phyloP scores from a whole-genome alignment of 345 rosid species.

The Dovyalis caffra region DNA sequence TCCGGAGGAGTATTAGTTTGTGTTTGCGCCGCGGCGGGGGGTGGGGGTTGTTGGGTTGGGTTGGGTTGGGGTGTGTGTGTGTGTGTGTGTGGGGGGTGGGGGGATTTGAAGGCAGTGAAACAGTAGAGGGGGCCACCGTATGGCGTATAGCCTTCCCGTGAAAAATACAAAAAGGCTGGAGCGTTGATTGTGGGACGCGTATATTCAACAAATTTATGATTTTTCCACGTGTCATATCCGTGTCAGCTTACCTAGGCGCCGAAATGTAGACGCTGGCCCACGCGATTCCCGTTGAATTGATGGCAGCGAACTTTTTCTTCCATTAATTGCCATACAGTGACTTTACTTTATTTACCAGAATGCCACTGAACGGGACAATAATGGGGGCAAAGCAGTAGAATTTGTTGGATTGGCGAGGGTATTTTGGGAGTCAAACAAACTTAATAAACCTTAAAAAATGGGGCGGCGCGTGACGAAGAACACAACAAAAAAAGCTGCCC shows the following conservation, averaged over 20 bases:
- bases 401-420: neutral
- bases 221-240: constrained; percentile 23
- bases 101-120: neutral
- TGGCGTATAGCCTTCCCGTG: neutral
- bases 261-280: constrained; percentile 32
- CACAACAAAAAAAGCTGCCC: neutral
- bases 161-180: neutral
- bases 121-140: constrained; percentile 2
- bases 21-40: too few species aligned
- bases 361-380: neutral
- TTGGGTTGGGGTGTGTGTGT: too few species aligned
- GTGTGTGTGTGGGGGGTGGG: too few species aligned
- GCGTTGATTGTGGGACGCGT: constrained; percentile 4
- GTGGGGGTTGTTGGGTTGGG: too few species aligned
- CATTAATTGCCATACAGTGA: constrained; percentile 22
- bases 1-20: too few species aligned
- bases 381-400: constrained; percentile 20
- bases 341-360: neutral
- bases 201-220: neutral
- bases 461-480: constrained; percentile 14
- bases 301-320: constrained; percentile 22
- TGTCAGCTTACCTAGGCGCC: constrained; percentile 29
- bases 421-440: neutral
- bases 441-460: neutral
- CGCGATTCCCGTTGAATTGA: constrained; percentile 37